Evolutionary conservation across 163 green algal species (phyloP).

Genomic region (Trebouxiophyceae sp.): DNA sequence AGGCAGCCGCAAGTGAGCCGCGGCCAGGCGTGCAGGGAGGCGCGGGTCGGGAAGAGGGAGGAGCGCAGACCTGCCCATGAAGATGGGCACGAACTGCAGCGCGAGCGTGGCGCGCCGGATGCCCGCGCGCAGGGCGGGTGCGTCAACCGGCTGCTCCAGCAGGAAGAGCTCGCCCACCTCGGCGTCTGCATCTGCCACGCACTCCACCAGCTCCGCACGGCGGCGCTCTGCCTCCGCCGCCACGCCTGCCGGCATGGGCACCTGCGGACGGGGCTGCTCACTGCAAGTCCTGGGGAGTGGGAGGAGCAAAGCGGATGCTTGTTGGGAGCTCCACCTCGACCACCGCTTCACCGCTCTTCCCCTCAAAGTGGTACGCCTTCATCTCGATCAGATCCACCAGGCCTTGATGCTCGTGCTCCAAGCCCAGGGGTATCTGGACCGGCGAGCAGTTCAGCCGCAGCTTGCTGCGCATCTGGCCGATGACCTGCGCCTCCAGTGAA

Average conservation of each 20-base stretch:
- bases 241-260: constrained; percentile 55
- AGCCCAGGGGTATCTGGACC: constrained; percentile 84
- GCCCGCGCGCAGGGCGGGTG: constrained; percentile 48
- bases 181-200: constrained; percentile 79
- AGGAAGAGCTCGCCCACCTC: constrained; percentile 88
- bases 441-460: constrained; percentile 81
- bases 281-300: too few species aligned
- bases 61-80: constrained; percentile 71
- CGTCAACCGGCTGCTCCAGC: constrained; percentile 63
- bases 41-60: too few species aligned
- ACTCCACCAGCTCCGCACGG: constrained; percentile 69
- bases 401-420: constrained; percentile 83
- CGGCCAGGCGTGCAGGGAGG: neutral
- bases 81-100: constrained; percentile 86
- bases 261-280: too few species aligned
- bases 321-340: constrained; percentile 5
- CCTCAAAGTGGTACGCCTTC: constrained; percentile 72
- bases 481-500: constrained; percentile 41
- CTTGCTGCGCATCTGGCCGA: constrained; percentile 80
- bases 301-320: too few species aligned
- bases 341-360: constrained; percentile 49
- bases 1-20: neutral
- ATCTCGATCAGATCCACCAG: constrained; percentile 86
- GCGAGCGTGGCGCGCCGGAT: constrained; percentile 77
- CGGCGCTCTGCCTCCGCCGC: constrained; percentile 40